Conservation (phyloP, 1,284 basidiomycete genomes). For the Moesziomyces aphidis region DNA sequence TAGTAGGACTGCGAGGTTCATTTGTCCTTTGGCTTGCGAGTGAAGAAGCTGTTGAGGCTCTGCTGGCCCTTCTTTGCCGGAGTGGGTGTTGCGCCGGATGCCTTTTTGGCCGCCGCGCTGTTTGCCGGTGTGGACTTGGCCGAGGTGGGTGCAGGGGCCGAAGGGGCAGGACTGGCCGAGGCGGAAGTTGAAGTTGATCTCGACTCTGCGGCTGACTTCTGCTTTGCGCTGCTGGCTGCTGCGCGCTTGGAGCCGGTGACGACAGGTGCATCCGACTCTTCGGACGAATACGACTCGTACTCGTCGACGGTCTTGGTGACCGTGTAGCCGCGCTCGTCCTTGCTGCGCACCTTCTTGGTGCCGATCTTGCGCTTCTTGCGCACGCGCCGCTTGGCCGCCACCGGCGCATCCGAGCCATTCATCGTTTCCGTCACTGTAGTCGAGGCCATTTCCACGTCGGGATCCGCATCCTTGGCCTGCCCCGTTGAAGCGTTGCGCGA, state of each 20-base stretch:
- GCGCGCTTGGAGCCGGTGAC: conserved; percentile 25
- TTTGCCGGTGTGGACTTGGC: conserved; percentile 25
- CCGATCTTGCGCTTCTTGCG: conserved; percentile 59
- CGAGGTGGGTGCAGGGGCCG: conserved; percentile 5
- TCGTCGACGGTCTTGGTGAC: conserved; percentile 51
- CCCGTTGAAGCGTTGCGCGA: conserved; percentile 11
- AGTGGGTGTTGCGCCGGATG: conserved; percentile 19
- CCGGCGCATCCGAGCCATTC: conserved; percentile 26
- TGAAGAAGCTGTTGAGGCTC: conserved; percentile 54
- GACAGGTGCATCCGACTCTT: conserved; percentile 48
- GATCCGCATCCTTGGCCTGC: conserved; percentile 33
- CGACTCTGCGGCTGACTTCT: conserved; percentile 4
- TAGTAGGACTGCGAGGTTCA: neutral
- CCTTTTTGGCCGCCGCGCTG: conserved; percentile 20
- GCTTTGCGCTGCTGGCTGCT: conserved; percentile 7
- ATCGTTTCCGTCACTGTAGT: conserved; percentile 45
- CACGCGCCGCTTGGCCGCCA: conserved; percentile 35
- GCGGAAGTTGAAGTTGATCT: conserved; percentile 24
- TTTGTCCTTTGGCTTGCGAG: conserved; percentile 40
- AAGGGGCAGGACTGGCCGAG: conserved; percentile 30
- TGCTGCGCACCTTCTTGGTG: conserved; percentile 52
- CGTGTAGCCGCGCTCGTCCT: conserved; percentile 63
- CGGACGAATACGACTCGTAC: conserved; percentile 59
- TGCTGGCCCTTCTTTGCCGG: conserved; percentile 53
- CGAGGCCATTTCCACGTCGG: conserved; percentile 30